These are phyloP conservation scores for Erythrobasidium yunnanense DNA, from an alignment of 768 basidiomycete genomes.

Conservation along the genomic window DNA sequence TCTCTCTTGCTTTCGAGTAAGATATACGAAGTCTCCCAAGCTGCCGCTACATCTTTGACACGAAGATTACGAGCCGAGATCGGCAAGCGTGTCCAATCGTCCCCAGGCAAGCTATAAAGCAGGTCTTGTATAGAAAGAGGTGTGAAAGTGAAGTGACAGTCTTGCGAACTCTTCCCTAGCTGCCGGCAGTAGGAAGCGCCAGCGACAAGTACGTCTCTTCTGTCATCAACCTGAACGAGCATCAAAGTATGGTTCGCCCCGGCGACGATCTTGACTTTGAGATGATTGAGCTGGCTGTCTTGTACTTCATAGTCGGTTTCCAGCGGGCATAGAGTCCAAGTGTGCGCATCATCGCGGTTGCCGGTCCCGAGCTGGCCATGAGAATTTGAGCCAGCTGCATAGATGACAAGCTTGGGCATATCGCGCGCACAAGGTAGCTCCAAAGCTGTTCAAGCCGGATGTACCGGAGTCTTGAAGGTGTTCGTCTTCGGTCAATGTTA, in stretches of 20 bases:
- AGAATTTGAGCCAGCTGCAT: slow-evolving; percentile 33
- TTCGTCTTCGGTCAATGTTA: background rate
- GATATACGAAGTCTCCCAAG: slow-evolving; percentile 25
- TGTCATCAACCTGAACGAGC: slow-evolving; percentile 43
- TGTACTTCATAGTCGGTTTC: background rate
- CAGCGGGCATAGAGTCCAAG: slow-evolving; percentile 1
- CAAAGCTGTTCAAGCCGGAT: background rate
- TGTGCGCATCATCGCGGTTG: slow-evolving; percentile 19
- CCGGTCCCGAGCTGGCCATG: slow-evolving; percentile 31
- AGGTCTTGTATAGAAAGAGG: slow-evolving; percentile 16
- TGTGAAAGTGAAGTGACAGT: slow-evolving; percentile 29
- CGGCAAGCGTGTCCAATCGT: background rate
- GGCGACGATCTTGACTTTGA: slow-evolving; percentile 50
- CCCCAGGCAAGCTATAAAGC: background rate
- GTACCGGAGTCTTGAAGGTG: background rate
- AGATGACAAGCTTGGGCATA: background rate
- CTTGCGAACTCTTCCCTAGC: background rate
- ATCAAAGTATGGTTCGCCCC: slow-evolving; percentile 73
- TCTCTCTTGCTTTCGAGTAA: background rate
- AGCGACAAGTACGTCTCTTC: background rate
- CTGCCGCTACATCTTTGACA: slow-evolving; percentile 10
- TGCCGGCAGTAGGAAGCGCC: background rate
- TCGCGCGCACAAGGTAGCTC: background rate
- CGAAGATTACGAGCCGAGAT: background rate
- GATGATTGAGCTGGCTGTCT: background rate